Evolutionary conservation across 192 early-diverging fungal genomes (phyloP), one percentile per base, ranked within the genome.

Genomic region (Umbelopsis sp.): DNA sequence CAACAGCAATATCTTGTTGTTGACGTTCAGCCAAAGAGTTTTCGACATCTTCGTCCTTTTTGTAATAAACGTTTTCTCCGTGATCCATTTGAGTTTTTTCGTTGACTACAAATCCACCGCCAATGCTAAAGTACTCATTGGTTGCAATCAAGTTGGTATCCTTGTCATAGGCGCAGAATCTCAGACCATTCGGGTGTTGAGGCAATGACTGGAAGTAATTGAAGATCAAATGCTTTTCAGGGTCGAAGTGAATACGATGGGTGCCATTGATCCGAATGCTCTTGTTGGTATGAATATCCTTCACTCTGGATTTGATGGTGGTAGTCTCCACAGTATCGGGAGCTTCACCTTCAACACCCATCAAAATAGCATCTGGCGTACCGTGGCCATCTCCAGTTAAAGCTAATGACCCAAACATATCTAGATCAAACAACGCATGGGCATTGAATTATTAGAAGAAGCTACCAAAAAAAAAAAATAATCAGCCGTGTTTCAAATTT

Each of bases 101-200:
- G 76, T 95, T 95, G 47, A 98, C 92, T 8, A 98, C 94, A 85
- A 98, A 98, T 4, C 97, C 97, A 25, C 95, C 95, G 25, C 95
- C 95, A 77, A 95, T 95, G 67, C 92, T 94, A 83, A 96, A 97
- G 85, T 94, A 98, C 76, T 98, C 95, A 80, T 97, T 95, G 45
- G 93, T 95, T 4, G 94, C 95, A 69, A 94, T 84, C 83, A 97
- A 83, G 67, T 95, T 91, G 23, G 92, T 93, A 16, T 90, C 71
- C 22, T 76, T 74, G 78, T 96, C 90, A 75, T 92, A 95, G 18
- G 91, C 93, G 37, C 92, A 92, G 72, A 98, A 95, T 12, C 97
- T 90, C 90, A 98, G 93, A 67, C 97, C 97, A 78, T 98, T 98
- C 8, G 95, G 94, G 75, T 98, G 97, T 68, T 95, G 92, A 8